Base-by-base conservation (phyloP, 2,329 filamentous ascomycete species). In the Tolypocladium tundrense region DNA sequence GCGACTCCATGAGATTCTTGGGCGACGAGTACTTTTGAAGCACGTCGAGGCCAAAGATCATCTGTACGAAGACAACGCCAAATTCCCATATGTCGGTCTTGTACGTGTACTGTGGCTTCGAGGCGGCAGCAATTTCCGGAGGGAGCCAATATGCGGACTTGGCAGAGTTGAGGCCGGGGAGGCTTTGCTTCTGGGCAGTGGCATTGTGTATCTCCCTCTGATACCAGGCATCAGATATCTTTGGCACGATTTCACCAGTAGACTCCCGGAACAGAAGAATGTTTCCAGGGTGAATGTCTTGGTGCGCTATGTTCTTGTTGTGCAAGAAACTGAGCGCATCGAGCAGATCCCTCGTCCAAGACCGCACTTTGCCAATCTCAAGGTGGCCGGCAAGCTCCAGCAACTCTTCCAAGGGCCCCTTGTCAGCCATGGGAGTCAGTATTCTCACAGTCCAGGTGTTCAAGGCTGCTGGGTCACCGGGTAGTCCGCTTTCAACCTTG, bases 51-150 rank as follows among this genome's bases (percentile, higher is more conserved):
- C 94, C 94, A 69, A 97, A 93, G 4, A 94, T 82, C 91, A 97
- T 97, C 70, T 99, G 93, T 43, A 96, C 73, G 65, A 97, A 89
- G 6, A 97, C 83, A 37, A 97, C 84, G 5, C 94, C 94, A 66
- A 99, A 85, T 63, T 97, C 90, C 94, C 94, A 99, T 10, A 97
- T 84, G 69, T 97, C 94, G 0, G 91, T 90, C 70, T 96, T 96
- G 66, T 82, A 82, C 1, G 82, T 85, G 73, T 87, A 79, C 70
- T 88, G 77, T 37, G 80, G 80, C 35, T 82, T 86, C 59, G 80
- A 83, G 1, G 78, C 80, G 53, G 76, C 81, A 37, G 83, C 81
- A 55, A 91, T 80, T 72, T 96, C 91, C 1, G 91, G 88, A 1
- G 92, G 85, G 8, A 88, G 73, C 92, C 92, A 96, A 63, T 91